Conservation (phyloP, 225 moss, liverwort and hornwort species). For the Marchantia paleacea region DNA sequence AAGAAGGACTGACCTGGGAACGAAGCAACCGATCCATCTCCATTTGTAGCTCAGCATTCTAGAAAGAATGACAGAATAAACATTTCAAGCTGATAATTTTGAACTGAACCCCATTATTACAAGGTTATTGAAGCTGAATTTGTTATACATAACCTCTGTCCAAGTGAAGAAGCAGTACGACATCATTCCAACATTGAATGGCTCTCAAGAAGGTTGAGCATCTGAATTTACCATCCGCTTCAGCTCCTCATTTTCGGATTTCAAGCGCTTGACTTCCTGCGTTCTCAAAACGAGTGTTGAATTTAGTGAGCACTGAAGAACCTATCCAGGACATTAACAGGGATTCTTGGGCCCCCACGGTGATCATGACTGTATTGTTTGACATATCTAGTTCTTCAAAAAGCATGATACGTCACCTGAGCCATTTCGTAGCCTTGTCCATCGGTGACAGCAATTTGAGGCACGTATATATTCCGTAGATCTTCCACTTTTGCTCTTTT, state of each 20-base stretch:
- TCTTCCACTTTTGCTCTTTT: slow-evolving; percentile 69
- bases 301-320: not conserved
- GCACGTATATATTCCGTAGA: slow-evolving; percentile 63
- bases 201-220: not conserved
- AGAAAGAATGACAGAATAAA: not conserved
- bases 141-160: not conserved
- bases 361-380: no score
- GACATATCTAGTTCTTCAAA: no score
- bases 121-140: not conserved
- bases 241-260: slow-evolving; percentile 54
- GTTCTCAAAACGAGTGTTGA: not conserved
- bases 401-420: slow-evolving; percentile 36
- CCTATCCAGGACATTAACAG: not conserved
- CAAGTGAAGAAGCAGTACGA: not conserved
- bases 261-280: slow-evolving; percentile 62
- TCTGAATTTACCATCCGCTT: slow-evolving; percentile 51
- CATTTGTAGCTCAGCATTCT: slow-evolving; percentile 51
- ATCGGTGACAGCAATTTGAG: slow-evolving; percentile 67
- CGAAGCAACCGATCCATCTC: slow-evolving; percentile 46
- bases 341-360: not conserved
- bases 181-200: not conserved
- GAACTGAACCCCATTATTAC: not conserved
- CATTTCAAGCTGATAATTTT: not conserved
- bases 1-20: slow-evolving; percentile 38
- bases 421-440: slow-evolving; percentile 52